A percentile compares a stretch with the other conserved stretches of the same genome.
Conservation (phyloP, 116 monocot species). For the Zostera marina region DNA sequence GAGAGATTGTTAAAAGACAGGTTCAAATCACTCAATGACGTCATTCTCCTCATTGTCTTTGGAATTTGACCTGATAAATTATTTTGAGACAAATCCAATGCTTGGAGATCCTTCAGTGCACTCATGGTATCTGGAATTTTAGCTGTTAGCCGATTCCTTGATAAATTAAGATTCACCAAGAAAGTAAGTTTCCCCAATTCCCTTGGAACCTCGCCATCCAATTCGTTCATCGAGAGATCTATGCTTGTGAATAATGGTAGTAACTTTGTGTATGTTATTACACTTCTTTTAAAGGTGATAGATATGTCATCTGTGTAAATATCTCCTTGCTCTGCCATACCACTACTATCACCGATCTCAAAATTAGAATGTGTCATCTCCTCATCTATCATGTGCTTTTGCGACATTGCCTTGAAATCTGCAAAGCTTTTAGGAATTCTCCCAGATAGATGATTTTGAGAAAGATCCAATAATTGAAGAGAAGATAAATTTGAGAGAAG, state of each 20-base stretch:
- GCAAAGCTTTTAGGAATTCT: constrained; percentile 8
- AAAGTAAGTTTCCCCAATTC: constrained; percentile 3
- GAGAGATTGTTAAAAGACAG: constrained; percentile 17
- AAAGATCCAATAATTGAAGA: too few species aligned
- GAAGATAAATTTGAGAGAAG: too few species aligned
- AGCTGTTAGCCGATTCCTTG: constrained; percentile 14
- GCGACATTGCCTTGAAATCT: constrained; percentile 6
- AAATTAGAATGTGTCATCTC: too few species aligned
- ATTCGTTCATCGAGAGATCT: too few species aligned
- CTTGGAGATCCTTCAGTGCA: neutral
- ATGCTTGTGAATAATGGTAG: too few species aligned
- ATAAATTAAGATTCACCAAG: constrained; percentile 16
- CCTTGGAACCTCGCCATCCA: too few species aligned
- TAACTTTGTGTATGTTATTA: too few species aligned
- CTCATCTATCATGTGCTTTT: neutral
- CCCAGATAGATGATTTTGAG: too few species aligned
- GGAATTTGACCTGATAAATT: constrained; percentile 11
- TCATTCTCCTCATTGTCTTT: neutral
- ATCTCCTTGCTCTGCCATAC: too few species aligned
- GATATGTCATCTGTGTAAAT: too few species aligned
- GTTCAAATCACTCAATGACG: neutral
- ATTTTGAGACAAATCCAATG: constrained; percentile 14
- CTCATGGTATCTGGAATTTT: neutral
- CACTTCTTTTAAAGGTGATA: too few species aligned
- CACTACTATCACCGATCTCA: too few species aligned